Base-by-base conservation (phyloP, 75 land plant species). In the Cryptomeria japonica region DNA sequence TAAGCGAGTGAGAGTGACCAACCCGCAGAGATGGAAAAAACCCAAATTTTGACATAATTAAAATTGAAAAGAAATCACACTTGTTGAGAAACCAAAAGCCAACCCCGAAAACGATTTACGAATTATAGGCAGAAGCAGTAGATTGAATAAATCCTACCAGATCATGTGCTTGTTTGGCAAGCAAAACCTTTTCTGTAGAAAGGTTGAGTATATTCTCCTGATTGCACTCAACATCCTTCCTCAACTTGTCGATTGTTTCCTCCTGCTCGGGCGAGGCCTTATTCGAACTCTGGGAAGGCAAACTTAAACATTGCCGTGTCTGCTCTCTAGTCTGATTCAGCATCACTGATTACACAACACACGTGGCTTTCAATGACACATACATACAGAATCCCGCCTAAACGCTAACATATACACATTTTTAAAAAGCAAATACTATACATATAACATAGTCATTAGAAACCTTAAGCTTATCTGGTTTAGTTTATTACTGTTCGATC, bases 101-200 rank as follows among this genome's bases (percentile, higher is more conserved):
- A 64, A 64, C 70, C 70, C 70, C 70, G 25, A 25, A 64, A 64
- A 64, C 70, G n/a, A n/a, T 64, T 64, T 64, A 22, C 25, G 70
- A 64, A 64, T 22, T 64, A 5, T 22, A 28, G 28, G 61, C 22
- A 31, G 85, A 28, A 8, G 19, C 22, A 13, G 85, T 3, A 46
- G 58, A 84, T 28, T 46, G n/a, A 47, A 16, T 3, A 47, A 16
- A 86, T 73, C 90, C 91, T 92, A 97, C 99, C 83, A 98, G 91
- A 53, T 98, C 99, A 91, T 92, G 91, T 28, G 99, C 99, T 92
- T 98, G 99, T 72, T 92, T 91, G 8, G 99, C 98, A 46, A 98
- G 93, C 84, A 96, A 89, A 49, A 98, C 98, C 88, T 97, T 98
- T 88, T 98, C 99, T 3, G 99, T 98, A 88, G 94, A 96, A 2